phyloP scores from a whole-genome alignment of 768 basidiomycete genomes.

The Symmetrospora coprosmae region DNA sequence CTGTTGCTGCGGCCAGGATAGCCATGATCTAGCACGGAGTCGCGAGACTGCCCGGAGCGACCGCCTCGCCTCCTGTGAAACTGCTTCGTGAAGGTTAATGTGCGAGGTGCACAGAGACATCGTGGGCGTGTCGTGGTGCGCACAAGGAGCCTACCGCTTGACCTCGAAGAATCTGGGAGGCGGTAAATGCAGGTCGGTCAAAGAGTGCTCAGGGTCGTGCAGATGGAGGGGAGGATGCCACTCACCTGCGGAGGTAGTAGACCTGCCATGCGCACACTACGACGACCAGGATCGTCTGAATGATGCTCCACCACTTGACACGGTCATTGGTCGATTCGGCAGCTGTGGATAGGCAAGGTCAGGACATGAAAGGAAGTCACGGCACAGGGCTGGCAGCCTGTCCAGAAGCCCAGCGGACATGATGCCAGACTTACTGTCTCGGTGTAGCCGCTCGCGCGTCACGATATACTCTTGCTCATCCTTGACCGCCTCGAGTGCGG shows the following conservation, averaged over 20 bases:
- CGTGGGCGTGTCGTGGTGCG: too few relatives aligned
- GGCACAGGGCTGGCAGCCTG: not conserved
- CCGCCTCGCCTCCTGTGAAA: too few relatives aligned
- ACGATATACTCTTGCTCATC: constrained; percentile 99
- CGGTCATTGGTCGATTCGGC: constrained; percentile 55
- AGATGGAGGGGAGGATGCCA: not conserved
- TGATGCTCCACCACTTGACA: constrained; percentile 97
- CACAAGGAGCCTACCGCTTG: constrained; percentile 20
- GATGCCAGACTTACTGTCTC: constrained; percentile 64
- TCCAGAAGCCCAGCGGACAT: not conserved
- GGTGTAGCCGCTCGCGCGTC: constrained; percentile 75
- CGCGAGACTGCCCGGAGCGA: too few relatives aligned
- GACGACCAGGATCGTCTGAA: constrained; percentile 75
- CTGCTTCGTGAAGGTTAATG: too few relatives aligned
- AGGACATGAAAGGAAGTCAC: not conserved
- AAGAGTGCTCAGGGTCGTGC: not conserved
- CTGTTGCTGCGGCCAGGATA: too few relatives aligned
- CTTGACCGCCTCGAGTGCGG: constrained; percentile 73
- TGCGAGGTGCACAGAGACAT: too few relatives aligned
- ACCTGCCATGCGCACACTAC: constrained; percentile 91
- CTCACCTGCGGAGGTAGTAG: constrained; percentile 65
- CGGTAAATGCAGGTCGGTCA: not conserved
- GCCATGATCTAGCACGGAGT: too few relatives aligned
- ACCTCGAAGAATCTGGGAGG: constrained; percentile 23
- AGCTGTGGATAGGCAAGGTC: constrained; percentile 32